Evolutionary conservation across 2,329 filamentous ascomycete genomes (phyloP).

Genomic region (Metarhizium sp.): DNA sequence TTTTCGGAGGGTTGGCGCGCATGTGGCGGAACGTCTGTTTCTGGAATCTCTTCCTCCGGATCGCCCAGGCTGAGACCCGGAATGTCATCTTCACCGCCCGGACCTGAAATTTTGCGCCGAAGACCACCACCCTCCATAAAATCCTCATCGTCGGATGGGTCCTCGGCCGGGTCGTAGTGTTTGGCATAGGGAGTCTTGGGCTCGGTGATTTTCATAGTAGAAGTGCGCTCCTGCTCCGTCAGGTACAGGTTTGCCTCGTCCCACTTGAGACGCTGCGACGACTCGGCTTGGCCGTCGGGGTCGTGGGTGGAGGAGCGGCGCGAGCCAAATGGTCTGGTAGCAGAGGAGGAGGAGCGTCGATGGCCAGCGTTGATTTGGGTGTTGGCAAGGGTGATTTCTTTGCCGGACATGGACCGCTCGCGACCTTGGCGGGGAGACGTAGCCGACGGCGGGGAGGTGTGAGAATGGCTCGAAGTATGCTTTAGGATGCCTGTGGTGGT

Average conservation of each 20-base stretch:
- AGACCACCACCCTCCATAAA: constrained; percentile 17
- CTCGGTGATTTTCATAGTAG: constrained; percentile 98
- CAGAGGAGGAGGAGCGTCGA: constrained; percentile 71
- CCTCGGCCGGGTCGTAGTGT: constrained; percentile 82
- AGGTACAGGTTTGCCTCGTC: constrained; percentile 97
- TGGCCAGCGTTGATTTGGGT: constrained; percentile 90
- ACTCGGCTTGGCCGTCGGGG: constrained; percentile 33
- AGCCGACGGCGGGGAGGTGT: constrained; percentile 45
- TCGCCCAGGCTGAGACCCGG: constrained; percentile 87
- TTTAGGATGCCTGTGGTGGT: constrained; percentile 75
- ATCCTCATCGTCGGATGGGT: constrained; percentile 73
- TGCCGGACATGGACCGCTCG: constrained; percentile 48
- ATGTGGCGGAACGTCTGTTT: constrained; percentile 26
- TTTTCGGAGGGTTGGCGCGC: constrained; percentile 41
- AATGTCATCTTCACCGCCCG: constrained; percentile 60
- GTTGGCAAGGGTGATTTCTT: constrained; percentile 89
- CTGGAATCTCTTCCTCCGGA: constrained; percentile 65
- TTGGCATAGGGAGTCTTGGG: constrained; percentile 95
- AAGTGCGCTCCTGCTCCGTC: constrained; percentile 88
- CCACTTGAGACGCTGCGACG: constrained; percentile 81
- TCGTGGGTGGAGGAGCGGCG: constrained; percentile 59
- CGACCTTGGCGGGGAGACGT: constrained; percentile 24
- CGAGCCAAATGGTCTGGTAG: constrained; percentile 52
- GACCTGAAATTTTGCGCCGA: constrained; percentile 26
- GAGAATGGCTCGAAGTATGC: constrained; percentile 54